These are phyloP conservation scores for Aspergillus wentii DNA, from an alignment of 495 filamentous ascomycete genomes.

Conservation along the genomic window DNA sequence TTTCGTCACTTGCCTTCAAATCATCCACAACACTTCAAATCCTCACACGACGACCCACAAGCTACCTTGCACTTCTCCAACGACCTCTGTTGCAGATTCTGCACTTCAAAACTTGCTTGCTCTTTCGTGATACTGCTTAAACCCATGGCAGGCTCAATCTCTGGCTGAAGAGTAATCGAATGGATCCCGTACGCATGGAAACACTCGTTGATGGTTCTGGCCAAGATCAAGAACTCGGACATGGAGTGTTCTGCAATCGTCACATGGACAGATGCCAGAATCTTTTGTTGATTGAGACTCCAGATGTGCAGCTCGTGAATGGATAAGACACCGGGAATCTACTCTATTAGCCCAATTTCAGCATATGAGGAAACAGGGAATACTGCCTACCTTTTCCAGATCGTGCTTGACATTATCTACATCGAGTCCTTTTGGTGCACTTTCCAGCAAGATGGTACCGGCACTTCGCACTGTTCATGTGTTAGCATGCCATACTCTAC, in stretches of 20 bases:
- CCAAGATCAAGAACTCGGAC: constrained; percentile 30
- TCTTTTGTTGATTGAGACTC: constrained; percentile 46
- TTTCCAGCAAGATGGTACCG: constrained; percentile 70
- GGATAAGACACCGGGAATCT: constrained; percentile 40
- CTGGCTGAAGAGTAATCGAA: constrained; percentile 47
- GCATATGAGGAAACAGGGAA: background rate
- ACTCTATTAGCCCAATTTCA: background rate
- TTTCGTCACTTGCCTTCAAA: background rate
- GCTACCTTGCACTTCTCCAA: constrained; percentile 23
- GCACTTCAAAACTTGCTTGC: constrained; percentile 4
- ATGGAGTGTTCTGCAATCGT: constrained; percentile 33
- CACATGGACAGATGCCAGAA: constrained; percentile 46
- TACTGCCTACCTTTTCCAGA: constrained; percentile 34
- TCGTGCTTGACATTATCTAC: constrained; percentile 77
- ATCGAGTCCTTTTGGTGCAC: constrained; percentile 70
- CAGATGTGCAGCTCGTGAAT: constrained; percentile 52
- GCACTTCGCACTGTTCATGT: constrained; percentile 27
- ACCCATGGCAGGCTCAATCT: constrained; percentile 15
- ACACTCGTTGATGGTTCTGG: constrained; percentile 40
- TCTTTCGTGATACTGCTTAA: constrained; percentile 1
- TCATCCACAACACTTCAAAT: constrained; percentile 30
- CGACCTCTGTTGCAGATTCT: constrained; percentile 1
- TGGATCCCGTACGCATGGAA: constrained; percentile 51
- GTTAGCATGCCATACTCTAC: background rate
- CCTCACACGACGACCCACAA: constrained; percentile 27